phyloP scores from a whole-genome alignment of 1,284 basidiomycete species.

The Ganoderma boninense region DNA sequence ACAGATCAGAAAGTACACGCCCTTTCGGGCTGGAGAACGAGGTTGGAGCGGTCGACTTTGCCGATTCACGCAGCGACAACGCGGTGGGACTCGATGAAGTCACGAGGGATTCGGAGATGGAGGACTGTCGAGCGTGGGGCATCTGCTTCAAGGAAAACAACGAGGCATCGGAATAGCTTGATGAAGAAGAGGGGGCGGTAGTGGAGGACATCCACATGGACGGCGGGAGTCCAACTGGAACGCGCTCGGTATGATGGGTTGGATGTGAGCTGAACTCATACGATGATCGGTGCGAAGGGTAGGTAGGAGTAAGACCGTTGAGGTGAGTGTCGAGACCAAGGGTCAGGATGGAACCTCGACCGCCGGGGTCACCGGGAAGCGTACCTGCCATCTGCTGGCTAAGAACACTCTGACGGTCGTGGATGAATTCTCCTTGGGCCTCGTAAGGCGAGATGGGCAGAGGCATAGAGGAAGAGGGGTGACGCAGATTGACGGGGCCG shows the following conservation, averaged over 20 bases:
- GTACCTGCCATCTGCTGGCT: slow-evolving; percentile 32
- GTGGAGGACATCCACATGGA: slow-evolving; percentile 85
- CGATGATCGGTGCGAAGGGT: slow-evolving; percentile 27
- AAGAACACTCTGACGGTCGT: slow-evolving; percentile 35
- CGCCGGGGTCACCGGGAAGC: slow-evolving; percentile 26
- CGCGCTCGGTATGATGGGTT: slow-evolving; percentile 53
- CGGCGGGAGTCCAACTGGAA: slow-evolving; percentile 65
- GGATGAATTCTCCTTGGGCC: slow-evolving; percentile 29
- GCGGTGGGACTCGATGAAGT: slow-evolving; percentile 42
- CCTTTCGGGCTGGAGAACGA: slow-evolving; percentile 42
- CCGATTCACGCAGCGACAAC: slow-evolving; percentile 36
- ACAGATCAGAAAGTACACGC: slow-evolving; percentile 72
- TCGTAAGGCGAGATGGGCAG: slow-evolving; percentile 31
- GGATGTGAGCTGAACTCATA: slow-evolving; percentile 28
- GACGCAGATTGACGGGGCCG: slow-evolving; percentile 37
- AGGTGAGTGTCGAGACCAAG: slow-evolving; percentile 31
- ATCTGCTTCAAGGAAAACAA: slow-evolving; percentile 44
- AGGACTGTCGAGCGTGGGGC: slow-evolving; percentile 38
- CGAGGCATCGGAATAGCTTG: slow-evolving; percentile 43
- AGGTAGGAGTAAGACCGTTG: slow-evolving; percentile 29
- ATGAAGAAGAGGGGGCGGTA: slow-evolving; percentile 55
- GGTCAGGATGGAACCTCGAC: slow-evolving; percentile 28
- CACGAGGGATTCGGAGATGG: slow-evolving; percentile 35
- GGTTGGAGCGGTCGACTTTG: slow-evolving; percentile 41
- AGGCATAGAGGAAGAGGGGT: slow-evolving; percentile 34